Evolutionary conservation across 768 basidiomycete species (phyloP).

Genomic region (Tephrocybe sp.): DNA sequence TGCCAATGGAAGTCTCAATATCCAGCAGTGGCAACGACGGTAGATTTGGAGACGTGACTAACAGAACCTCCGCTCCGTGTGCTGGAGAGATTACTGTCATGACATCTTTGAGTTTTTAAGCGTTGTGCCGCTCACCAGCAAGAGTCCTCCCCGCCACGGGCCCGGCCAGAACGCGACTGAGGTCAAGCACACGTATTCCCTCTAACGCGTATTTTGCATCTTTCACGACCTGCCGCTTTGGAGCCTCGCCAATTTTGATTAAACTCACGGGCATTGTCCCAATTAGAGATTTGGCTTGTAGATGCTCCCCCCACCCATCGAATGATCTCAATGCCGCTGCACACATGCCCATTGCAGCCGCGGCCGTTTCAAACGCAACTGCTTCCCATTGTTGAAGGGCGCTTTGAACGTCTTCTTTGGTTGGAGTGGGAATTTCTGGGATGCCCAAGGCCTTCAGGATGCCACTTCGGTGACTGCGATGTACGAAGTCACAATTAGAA

Average conservation of each 20-base stretch:
- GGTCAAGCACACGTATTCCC: slow-evolving; percentile 55
- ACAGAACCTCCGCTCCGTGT: slow-evolving; percentile 58
- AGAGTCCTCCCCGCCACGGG: slow-evolving; percentile 56
- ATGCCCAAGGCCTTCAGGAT: slow-evolving; percentile 46
- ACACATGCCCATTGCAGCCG: slow-evolving; percentile 44
- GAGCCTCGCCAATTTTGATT: slow-evolving; percentile 48
- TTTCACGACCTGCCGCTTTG: slow-evolving; percentile 25
- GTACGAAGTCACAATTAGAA: not conserved
- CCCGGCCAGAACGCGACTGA: slow-evolving; percentile 60
- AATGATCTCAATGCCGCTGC: slow-evolving; percentile 50
- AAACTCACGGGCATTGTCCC: slow-evolving; percentile 43
- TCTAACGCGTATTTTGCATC: slow-evolving; percentile 36
- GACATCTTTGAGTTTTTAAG: not conserved
- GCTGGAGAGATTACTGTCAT: slow-evolving; percentile 27
- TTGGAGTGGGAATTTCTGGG: slow-evolving; percentile 27
- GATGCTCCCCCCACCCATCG: slow-evolving; percentile 48
- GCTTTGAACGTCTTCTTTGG: slow-evolving; percentile 34
- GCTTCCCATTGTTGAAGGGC: slow-evolving; percentile 43
- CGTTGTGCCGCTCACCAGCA: slow-evolving; percentile 37
- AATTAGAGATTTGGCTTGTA: slow-evolving; percentile 42
- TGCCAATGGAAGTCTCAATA: slow-evolving; percentile 60
- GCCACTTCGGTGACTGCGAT: slow-evolving; percentile 47
- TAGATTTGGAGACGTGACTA: slow-evolving; percentile 54
- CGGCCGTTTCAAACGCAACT: slow-evolving; percentile 46
- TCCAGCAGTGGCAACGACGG: slow-evolving; percentile 53